phyloP scores from a whole-genome alignment of 2,329 filamentous ascomycete species.

The Penicillium sp. region DNA sequence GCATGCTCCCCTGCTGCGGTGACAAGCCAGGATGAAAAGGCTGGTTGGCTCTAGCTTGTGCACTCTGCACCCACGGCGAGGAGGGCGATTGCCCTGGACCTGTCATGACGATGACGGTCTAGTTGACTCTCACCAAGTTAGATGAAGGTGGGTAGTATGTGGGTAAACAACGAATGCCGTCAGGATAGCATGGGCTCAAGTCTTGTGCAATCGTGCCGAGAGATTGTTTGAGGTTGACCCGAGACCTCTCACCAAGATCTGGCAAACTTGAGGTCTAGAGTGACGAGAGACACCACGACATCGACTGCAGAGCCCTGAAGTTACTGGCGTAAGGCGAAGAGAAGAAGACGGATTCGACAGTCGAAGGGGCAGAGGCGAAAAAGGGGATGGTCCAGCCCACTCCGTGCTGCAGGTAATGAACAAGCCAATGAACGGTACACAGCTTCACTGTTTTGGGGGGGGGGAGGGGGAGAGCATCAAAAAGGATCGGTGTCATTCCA shows the following conservation, averaged over 20 bases:
- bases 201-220: neutral
- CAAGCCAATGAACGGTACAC: constrained; percentile 15
- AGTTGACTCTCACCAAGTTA: constrained; percentile 19
- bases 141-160: neutral
- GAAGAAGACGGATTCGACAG: constrained; percentile 1
- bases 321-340: constrained; percentile 22
- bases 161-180: neutral
- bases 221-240: neutral
- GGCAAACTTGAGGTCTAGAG: neutral
- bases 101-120: constrained; percentile 38
- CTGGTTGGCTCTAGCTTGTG: constrained; percentile 18
- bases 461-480: constrained; percentile 8
- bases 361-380: constrained; percentile 21
- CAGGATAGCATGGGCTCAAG: constrained; percentile 12
- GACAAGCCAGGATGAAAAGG: constrained; percentile 24
- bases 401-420: neutral
- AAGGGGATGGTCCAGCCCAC: constrained; percentile 21
- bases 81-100: constrained; percentile 36
- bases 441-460: neutral
- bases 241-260: constrained; percentile 1
- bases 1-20: constrained; percentile 24
- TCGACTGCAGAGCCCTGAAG: constrained; percentile 1
- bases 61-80: constrained; percentile 35
- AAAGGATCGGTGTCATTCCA: constrained; percentile 18
- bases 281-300: neutral